phyloP scores from a whole-genome alignment of 805 yeast genomes.

The Schizosaccharomyces cryophilus region DNA sequence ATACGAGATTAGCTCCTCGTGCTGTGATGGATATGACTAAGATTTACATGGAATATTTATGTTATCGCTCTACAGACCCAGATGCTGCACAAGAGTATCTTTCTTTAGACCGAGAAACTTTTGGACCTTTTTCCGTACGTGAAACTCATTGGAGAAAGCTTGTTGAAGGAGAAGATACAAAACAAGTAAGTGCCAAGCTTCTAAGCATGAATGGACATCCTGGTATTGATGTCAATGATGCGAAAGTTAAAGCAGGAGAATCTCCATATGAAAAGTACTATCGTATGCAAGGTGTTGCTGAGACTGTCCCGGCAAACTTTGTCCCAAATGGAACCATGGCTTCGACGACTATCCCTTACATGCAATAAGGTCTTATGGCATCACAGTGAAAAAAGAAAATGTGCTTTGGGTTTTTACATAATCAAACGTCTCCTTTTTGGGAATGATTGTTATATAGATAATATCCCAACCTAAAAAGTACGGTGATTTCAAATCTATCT shows the following conservation, averaged over 20 bases:
- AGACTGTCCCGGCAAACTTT: background rate
- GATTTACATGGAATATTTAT: conserved; percentile 10
- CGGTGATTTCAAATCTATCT: too few relatives aligned
- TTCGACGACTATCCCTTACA: background rate
- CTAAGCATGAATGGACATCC: conserved; percentile 1
- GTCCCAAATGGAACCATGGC: background rate
- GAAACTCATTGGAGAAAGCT: background rate
- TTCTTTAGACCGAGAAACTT: conserved; percentile 9
- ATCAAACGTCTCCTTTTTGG: too few relatives aligned
- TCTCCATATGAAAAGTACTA: background rate
- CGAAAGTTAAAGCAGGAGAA: background rate
- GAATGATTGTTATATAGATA: too few relatives aligned
- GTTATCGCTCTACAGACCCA: conserved; percentile 8
- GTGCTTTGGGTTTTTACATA: too few relatives aligned
- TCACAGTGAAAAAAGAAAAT: too few relatives aligned
- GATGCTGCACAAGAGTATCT: conserved; percentile 8
- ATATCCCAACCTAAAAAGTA: too few relatives aligned
- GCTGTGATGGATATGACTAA: conserved; percentile 12
- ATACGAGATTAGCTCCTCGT: conserved; percentile 11
- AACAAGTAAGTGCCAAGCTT: background rate
- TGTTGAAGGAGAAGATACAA: background rate
- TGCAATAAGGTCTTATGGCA: too few relatives aligned
- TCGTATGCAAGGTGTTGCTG: background rate
- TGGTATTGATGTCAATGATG: conserved; percentile 1
- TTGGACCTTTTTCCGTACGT: conserved; percentile 7